Conservation (phyloP, 2,329 filamentous ascomycete genomes). For the Huntiella decipiens region DNA sequence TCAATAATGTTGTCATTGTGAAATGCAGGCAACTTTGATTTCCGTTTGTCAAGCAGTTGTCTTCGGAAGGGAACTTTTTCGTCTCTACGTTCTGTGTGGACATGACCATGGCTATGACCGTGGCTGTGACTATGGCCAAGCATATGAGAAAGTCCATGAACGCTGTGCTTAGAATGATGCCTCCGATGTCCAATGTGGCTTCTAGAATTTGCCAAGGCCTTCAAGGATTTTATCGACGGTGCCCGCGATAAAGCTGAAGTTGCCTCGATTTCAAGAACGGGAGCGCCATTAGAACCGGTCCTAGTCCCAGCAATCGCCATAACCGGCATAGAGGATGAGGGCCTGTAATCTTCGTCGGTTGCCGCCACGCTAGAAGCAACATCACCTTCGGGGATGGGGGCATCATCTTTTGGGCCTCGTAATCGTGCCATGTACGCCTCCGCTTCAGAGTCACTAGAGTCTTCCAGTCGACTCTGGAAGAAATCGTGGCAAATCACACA, state of each 20-base stretch:
- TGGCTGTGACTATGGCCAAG: not conserved
- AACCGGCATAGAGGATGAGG: slow-evolving; percentile 46
- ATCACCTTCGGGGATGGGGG: slow-evolving; percentile 1
- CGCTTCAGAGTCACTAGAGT: slow-evolving; percentile 58
- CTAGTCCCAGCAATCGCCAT: slow-evolving; percentile 54
- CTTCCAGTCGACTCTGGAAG: slow-evolving; percentile 64
- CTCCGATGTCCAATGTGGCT: slow-evolving; percentile 64
- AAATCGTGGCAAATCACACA: slow-evolving; percentile 86
- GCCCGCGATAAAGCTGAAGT: slow-evolving; percentile 69
- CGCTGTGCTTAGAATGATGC: slow-evolving; percentile 73
- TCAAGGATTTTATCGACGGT: slow-evolving; percentile 79
- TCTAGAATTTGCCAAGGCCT: slow-evolving; percentile 47
- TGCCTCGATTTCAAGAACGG: slow-evolving; percentile 74
- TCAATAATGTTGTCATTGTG: slow-evolving; percentile 98
- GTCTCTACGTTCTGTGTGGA: slow-evolving; percentile 3
- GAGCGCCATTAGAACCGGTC: slow-evolving; percentile 65
- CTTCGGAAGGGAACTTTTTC: slow-evolving; percentile 10
- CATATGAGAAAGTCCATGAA: slow-evolving; percentile 3
- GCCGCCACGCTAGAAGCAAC: slow-evolving; percentile 3
- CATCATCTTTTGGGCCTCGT: not conserved
- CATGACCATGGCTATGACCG: not conserved
- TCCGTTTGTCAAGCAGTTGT: slow-evolving; percentile 54
- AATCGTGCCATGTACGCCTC: slow-evolving; percentile 42
- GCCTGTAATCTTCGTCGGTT: slow-evolving; percentile 27
- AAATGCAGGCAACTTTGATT: slow-evolving; percentile 65